Evolutionary conservation across 192 early-diverging fungal genomes (phyloP).

Genomic region (Backusella macrospora): DNA sequence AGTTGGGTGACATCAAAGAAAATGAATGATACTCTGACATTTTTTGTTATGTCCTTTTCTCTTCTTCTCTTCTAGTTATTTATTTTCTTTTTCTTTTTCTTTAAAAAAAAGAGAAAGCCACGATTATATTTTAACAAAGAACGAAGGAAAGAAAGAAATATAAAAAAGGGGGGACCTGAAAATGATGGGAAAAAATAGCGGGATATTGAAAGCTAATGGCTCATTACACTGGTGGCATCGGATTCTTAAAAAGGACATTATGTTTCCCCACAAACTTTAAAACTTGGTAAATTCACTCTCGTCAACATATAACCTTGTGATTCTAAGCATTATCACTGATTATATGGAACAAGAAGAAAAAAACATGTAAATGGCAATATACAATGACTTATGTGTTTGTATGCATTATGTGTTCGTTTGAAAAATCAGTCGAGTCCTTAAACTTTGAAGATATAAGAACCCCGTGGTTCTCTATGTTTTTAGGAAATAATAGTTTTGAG

Average conservation of each 20-base stretch:
- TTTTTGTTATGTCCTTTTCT: not conserved
- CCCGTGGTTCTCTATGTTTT: not conserved
- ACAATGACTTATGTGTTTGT: not conserved
- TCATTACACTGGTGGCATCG: constrained; percentile 10
- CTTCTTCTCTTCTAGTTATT: not conserved
- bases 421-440: not conserved
- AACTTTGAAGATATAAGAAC: constrained; percentile 5
- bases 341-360: not conserved
- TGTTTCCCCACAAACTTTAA: constrained; percentile 13
- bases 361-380: not conserved
- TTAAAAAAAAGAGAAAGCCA: not conserved
- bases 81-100: not conserved
- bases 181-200: constrained; percentile 21
- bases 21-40: constrained; percentile 23
- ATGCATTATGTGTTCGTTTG: not conserved
- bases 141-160: constrained; percentile 8
- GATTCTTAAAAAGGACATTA: constrained; percentile 8
- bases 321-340: not conserved
- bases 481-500: not conserved
- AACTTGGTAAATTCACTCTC: not conserved
- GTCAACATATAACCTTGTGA: not conserved
- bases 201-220: constrained; percentile 17
- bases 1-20: constrained; percentile 1
- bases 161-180: constrained; percentile 18
- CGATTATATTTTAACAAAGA: not conserved